These are phyloP conservation scores for Cenchrus fungigraminus DNA, from an alignment of 176 grass and related monocot species.

Conservation along the genomic window DNA sequence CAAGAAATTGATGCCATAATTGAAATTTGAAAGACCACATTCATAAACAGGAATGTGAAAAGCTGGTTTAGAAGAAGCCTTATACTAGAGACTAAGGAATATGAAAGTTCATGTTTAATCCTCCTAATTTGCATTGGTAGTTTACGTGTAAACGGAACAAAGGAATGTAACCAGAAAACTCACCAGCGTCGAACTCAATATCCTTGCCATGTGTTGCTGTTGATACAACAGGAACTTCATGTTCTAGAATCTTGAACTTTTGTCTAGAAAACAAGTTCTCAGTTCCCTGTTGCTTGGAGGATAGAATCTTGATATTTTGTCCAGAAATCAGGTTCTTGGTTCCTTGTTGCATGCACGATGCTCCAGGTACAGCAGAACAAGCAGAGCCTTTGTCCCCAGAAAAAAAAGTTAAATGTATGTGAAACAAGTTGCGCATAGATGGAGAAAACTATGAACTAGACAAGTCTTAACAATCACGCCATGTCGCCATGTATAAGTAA, in stretches of 20 bases:
- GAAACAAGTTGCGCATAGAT: not conserved
- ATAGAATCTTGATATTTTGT: constrained; percentile 15
- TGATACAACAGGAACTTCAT: constrained; percentile 19
- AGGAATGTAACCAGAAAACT: constrained; percentile 37
- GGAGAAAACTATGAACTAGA: not conserved
- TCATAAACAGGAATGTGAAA: constrained; percentile 18
- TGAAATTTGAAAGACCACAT: constrained; percentile 29
- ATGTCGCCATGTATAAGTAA: not conserved
- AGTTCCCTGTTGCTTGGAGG: constrained; percentile 25
- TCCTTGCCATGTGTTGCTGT: constrained; percentile 1
- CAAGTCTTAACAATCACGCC: not conserved
- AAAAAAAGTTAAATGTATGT: constrained; percentile 3
- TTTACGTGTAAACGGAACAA: not conserved
- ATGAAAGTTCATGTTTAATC: not conserved
- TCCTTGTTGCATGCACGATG: constrained; percentile 29
- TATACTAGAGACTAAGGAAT: not conserved
- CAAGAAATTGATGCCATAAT: not conserved
- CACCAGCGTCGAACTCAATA: constrained; percentile 36
- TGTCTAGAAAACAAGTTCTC: constrained; percentile 14
- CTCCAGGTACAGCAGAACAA: constrained; percentile 30
- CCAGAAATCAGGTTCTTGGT: constrained; percentile 10
- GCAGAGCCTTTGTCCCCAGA: constrained; percentile 13
- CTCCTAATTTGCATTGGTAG: constrained; percentile 5
- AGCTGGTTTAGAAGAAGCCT: constrained; percentile 24
- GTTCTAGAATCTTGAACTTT: constrained; percentile 12